Conservation (phyloP, 352 stramenopile species). For the Halophytophthora polymorphica region DNA sequence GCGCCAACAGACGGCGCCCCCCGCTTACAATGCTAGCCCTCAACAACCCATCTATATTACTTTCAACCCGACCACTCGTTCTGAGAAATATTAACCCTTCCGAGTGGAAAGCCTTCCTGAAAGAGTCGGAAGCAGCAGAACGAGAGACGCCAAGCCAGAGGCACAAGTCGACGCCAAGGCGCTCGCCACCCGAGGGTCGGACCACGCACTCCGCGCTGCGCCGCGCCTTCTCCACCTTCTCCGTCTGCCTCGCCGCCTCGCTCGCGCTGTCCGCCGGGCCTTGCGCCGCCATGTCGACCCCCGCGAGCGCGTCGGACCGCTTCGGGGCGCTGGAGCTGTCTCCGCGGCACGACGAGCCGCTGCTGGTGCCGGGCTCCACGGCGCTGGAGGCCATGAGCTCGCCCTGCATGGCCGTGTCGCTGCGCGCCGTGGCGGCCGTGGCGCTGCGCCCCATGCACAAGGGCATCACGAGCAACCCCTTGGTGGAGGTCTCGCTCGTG, state of each 20-base stretch:
- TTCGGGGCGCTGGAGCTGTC: conserved; percentile 53
- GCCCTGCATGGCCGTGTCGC: conserved; percentile 53
- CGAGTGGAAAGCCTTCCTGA: no score
- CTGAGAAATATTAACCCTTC: no score
- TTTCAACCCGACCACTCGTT: no score
- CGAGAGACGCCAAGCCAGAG: no score
- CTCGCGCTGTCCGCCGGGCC: conserved; percentile 10
- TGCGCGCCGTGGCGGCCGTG: conserved; percentile 55
- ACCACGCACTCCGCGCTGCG: conserved; percentile 4
- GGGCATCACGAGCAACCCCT: conserved; percentile 61
- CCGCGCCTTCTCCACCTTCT: conserved; percentile 5
- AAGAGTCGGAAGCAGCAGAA: no score
- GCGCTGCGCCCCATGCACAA: conserved; percentile 67
- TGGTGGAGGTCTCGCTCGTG: conserved; percentile 70
- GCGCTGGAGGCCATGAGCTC: conserved; percentile 58
- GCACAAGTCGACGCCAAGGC: no score
- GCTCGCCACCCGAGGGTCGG: no score
- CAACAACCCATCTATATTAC: no score
- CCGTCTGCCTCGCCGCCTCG: conserved; percentile 8
- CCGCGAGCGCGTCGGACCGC: conserved; percentile 20
- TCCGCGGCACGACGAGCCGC: conserved; percentile 49
- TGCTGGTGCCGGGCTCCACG: conserved; percentile 51
- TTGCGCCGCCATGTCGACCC: conserved; percentile 23
- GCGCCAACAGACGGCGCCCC: not conserved
- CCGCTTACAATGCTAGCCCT: no score